Base-by-base conservation (phyloP, 2,329 filamentous ascomycete genomes). In the Fusarium palustre region DNA sequence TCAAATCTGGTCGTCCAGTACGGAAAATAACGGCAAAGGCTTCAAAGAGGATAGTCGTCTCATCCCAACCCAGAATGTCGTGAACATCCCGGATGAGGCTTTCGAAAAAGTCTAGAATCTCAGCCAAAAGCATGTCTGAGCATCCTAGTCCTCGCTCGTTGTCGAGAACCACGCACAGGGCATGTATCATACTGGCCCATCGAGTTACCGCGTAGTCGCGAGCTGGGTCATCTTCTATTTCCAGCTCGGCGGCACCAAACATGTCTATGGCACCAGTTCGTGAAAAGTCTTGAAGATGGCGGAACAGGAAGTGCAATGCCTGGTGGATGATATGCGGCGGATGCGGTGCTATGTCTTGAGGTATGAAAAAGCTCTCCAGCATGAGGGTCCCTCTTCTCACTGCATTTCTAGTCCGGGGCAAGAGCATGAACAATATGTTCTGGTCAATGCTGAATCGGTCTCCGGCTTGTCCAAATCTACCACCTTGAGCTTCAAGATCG, bases 151-250 rank as follows among this genome's bases (percentile, higher is more conserved):
- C 73, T 16, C 50, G 54, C 33, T 71, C 68, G 28, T 75, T 70
- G 34, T 76, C 72, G 11, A 79, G 69, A 10, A 77, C 61, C 18
- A 76, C 63, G 55, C 74, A 77, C 18, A 78, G 24, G 30, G 64
- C 68, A 50, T 73, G 62, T 46, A 71, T 59, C 33, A 53, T 67
- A 7, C 43, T 41, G 2, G 57, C 64, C 73, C 71, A 75, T 1
- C 46, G 45, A 8, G 33, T 55, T 5, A 72, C 55, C 16, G 41
- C 47, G 9, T 34, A 31, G 33, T 28, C 28, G 16, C 54, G 52
- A 30, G 42, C 33, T 16, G 55, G 30, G 11, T 45, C 46, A 11
- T 59, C 33, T 22, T 61, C 59, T 20, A 73, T 64, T 9, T 65
- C 59, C 18, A 54, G 63, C 39, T 54, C 45, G 10, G 69, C 62